These are phyloP conservation scores for Cyclotella kingstonii DNA, from an alignment of 108 stramenopile genomes.

Conservation along the genomic window DNA sequence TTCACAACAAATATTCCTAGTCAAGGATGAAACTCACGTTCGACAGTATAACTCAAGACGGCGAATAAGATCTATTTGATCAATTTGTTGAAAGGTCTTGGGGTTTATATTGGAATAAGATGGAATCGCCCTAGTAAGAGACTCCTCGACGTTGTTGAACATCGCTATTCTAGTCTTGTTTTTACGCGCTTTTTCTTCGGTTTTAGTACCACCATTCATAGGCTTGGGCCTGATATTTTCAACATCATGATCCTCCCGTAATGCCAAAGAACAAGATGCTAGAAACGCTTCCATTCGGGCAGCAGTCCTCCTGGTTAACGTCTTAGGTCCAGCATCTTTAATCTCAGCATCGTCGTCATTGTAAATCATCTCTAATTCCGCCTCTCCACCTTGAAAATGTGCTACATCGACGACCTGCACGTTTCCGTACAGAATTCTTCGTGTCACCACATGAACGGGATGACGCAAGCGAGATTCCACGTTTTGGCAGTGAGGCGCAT, in stretches of 20 bases:
- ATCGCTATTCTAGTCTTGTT: neutral
- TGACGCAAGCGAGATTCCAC: constrained; percentile 49
- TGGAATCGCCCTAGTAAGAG: constrained; percentile 4
- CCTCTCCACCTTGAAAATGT: neutral
- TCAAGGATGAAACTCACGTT: constrained; percentile 29
- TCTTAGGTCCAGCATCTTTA: constrained; percentile 28
- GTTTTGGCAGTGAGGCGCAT: constrained; percentile 57
- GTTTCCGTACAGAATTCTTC: constrained; percentile 48
- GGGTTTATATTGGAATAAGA: constrained; percentile 6
- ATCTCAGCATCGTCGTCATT: constrained; percentile 46
- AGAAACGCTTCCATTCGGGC: constrained; percentile 85
- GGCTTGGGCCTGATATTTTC: neutral
- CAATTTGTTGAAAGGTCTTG: constrained; percentile 54
- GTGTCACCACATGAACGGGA: constrained; percentile 67
- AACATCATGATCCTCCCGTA: constrained; percentile 38
- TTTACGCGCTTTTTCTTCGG: no score
- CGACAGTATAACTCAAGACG: constrained; percentile 77
- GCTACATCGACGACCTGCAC: neutral
- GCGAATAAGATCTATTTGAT: constrained; percentile 52
- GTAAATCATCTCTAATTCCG: constrained; percentile 28
- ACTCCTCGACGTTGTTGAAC: neutral
- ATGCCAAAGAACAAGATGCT: constrained; percentile 54
- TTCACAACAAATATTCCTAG: neutral
- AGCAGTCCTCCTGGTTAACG: constrained; percentile 48
- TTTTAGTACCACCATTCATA: neutral